Conservation (phyloP, 176 grass and related monocot species). For the Secale cereale region DNA sequence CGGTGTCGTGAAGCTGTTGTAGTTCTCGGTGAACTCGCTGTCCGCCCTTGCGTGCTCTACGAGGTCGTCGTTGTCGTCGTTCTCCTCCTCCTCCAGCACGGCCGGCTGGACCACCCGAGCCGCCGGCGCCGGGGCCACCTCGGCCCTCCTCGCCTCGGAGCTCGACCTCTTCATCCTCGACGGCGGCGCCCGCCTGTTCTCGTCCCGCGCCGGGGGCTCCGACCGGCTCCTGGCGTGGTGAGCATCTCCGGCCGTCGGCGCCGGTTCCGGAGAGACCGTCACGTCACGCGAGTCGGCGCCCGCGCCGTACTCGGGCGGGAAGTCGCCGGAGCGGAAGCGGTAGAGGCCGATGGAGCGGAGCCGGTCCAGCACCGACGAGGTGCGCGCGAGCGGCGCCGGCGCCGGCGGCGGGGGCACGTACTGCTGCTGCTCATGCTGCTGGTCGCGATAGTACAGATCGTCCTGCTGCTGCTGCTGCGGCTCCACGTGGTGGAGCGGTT, state of each 20-base stretch:
- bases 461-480: not conserved
- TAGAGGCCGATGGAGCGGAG: slow-evolving; percentile 65
- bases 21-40: not conserved
- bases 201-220: slow-evolving; percentile 1
- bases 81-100: slow-evolving; percentile 16
- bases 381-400: slow-evolving; percentile 36
- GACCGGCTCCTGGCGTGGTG: slow-evolving; percentile 45
- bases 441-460: not conserved
- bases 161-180: slow-evolving; percentile 13
- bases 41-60: slow-evolving; percentile 31
- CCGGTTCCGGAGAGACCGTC: not conserved
- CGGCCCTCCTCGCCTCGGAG: slow-evolving; percentile 13
- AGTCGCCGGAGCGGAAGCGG: slow-evolving; percentile 69
- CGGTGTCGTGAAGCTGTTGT: not conserved
- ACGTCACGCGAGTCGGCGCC: not conserved
- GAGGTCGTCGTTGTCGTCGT: slow-evolving; percentile 1
- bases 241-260: not conserved
- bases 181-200: not conserved
- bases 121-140: not conserved
- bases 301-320: slow-evolving; percentile 35
- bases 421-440: slow-evolving; percentile 7
- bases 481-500: not conserved
- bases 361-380: slow-evolving; percentile 58
- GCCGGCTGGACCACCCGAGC: not conserved
- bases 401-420: slow-evolving; percentile 21